Evolutionary conservation across 139 green algal genomes (phyloP), one percentile per base, ranked within the genome.

Genomic region (Closterium sp.): DNA sequence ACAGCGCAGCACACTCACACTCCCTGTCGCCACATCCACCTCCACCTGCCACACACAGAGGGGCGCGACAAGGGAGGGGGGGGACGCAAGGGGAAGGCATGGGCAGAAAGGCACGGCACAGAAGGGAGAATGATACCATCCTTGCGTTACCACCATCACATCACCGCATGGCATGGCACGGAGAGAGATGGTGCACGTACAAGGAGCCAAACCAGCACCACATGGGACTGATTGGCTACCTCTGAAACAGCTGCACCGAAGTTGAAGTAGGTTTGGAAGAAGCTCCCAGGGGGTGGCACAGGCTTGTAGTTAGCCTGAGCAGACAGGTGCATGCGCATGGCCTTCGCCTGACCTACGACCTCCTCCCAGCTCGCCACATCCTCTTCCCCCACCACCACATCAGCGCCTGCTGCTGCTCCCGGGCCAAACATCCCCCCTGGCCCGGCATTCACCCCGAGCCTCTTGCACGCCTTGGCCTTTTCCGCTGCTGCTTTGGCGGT

Each of bases 221-320:
- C n/a, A n/a, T n/a, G n/a, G n/a, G n/a, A n/a, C n/a, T n/a, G n/a
- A n/a, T n/a, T n/a, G n/a, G n/a, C n/a, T 91, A 98, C 97, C 93
- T 99, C 97, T 7, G 92, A 92, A 0, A 95, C 94, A 0, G 97
- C 95, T 1, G 96, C 95, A 25, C 97, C 97, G 91, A 95, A 96
- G 55, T 85, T 95, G 92, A 98, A 97, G 96, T 99, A 99, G 94
- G 98, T 98, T 95, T 98, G 98, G 85, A 97, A 76, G 25, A 76
- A 97, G 30, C 91, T 94, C 8, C 87, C 84, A 95, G 98, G 96
- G 43, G 97, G 97, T 1, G 97, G 98, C 33, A 83, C 16, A 1
- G 23, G 28, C 28, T 87, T 85, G 94, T 98, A 98, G 94, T 98
- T 98, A 92, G 97, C 97, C 89, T 99, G 97, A 0, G 97, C 97